phyloP scores from a whole-genome alignment of 2,329 filamentous ascomycete genomes.

The Sporothrix globosa region DNA sequence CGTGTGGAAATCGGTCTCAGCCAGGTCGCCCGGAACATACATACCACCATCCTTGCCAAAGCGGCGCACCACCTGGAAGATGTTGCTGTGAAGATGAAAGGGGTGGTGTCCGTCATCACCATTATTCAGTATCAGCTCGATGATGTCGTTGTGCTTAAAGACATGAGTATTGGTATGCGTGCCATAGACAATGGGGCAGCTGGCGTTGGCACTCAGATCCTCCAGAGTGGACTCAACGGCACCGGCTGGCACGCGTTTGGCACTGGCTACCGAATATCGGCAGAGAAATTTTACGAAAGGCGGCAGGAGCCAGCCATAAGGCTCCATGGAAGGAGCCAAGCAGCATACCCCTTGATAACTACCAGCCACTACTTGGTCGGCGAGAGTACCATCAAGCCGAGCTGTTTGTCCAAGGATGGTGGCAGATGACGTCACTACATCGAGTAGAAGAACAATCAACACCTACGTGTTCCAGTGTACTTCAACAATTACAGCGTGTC shows the following conservation, averaged over 20 bases:
- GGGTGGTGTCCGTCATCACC: slow-evolving; percentile 36
- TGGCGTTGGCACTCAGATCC: slow-evolving; percentile 52
- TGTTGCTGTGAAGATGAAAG: slow-evolving; percentile 38
- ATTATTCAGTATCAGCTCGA: slow-evolving; percentile 66
- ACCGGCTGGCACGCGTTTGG: slow-evolving; percentile 8
- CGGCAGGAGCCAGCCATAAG: not conserved
- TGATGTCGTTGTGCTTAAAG: slow-evolving; percentile 66
- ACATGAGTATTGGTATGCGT: slow-evolving; percentile 67
- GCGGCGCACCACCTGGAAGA: slow-evolving; percentile 56
- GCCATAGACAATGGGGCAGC: slow-evolving; percentile 66
- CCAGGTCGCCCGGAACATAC: slow-evolving; percentile 54
- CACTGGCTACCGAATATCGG: slow-evolving; percentile 16
- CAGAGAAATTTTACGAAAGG: not conserved
- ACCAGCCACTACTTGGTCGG: slow-evolving; percentile 30
- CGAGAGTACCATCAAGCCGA: slow-evolving; percentile 1
- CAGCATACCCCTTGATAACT: not conserved
- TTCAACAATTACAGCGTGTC: not conserved
- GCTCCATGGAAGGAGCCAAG: not conserved
- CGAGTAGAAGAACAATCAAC: not conserved
- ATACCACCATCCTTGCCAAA: slow-evolving; percentile 59
- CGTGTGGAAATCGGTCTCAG: slow-evolving; percentile 42
- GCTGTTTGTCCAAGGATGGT: not conserved
- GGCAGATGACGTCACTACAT: not conserved
- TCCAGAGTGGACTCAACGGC: slow-evolving; percentile 3
- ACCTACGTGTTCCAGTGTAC: not conserved